Evolutionary conservation across 225 moss, liverwort and hornwort species (phyloP).

Genomic region (Physcomitrium patens): DNA sequence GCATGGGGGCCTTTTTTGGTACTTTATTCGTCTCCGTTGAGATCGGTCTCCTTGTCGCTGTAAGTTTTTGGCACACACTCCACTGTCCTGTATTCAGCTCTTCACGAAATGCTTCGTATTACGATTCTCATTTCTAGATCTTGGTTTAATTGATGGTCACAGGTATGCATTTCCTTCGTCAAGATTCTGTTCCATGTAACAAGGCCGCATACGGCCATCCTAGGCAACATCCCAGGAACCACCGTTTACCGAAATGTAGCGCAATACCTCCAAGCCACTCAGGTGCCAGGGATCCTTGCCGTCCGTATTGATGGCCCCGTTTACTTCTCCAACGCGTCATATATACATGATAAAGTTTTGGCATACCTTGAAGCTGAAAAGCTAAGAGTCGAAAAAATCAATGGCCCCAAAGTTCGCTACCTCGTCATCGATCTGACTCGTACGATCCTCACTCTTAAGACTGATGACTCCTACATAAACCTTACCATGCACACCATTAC

Average conservation of each 20-base stretch:
- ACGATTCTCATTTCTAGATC: background rate
- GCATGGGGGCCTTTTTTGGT: slow-evolving; percentile 62
- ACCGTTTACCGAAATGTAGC: slow-evolving; percentile 49
- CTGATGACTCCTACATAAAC: background rate
- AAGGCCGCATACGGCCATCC: slow-evolving; percentile 64
- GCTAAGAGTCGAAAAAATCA: slow-evolving; percentile 10
- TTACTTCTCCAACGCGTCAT: slow-evolving; percentile 79
- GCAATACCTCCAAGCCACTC: slow-evolving; percentile 53
- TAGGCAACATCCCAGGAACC: slow-evolving; percentile 73
- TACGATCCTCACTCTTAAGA: slow-evolving; percentile 21
- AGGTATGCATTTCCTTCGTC: slow-evolving; percentile 59
- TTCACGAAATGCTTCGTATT: background rate
- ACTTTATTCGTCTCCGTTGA: slow-evolving; percentile 77
- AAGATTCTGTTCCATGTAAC: slow-evolving; percentile 75
- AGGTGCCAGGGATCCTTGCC: slow-evolving; percentile 59
- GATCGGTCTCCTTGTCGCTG: slow-evolving; percentile 71
- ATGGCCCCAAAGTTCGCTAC: slow-evolving; percentile 45
- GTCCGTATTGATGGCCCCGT: slow-evolving; percentile 63
- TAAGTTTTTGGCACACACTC: slow-evolving; percentile 29
- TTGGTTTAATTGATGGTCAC: slow-evolving; percentile 6
- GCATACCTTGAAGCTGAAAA: slow-evolving; percentile 47
- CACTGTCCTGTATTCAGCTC: background rate
- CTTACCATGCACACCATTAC: too few relatives aligned
- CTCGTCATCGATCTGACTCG: slow-evolving; percentile 55
- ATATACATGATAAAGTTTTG: slow-evolving; percentile 58